Base-by-base conservation (phyloP, 2,329 filamentous ascomycete genomes). In the Aureobasidium sp. region DNA sequence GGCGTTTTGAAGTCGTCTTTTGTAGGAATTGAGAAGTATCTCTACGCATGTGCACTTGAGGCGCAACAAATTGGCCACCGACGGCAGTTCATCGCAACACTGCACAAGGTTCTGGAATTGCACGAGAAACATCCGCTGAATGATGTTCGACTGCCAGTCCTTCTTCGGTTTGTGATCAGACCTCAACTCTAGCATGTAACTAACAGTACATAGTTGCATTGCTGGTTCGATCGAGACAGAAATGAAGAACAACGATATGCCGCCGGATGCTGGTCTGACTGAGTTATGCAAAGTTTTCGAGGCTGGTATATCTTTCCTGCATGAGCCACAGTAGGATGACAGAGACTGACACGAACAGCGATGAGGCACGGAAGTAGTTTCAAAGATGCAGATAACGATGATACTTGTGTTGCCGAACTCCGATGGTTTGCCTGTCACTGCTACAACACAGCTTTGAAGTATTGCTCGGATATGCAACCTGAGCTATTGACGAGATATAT, bases 401-500 rank as follows among this genome's bases (percentile, higher is more conserved):
- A 76, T 9, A 72, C 74, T 36, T 82, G 74, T 64, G 62, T 80
- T 0, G 71, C 78, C 3, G 91, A 96, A 67, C 77, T 95, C 3
- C 82, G 92, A 66, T 96, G 91, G 91, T 92, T 96, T 70, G 87
- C 86, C 39, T 86, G 86, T 64, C 93, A 89, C 65, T 82, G 88
- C 1, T 96, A 95, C 76, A 95, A 94, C 66, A 72, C 91, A 7
- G 86, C 85, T 0, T 73, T 93, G 5, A 84, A 85, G 63, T 78
- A 86, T 62, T 81, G 80, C 66, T 78, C 79, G 2, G 76, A 81
- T 0, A 86, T 87, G 79, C 71, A 81, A 29, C 77, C 85, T 1
- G 70, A 72, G 6, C 73, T 79, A 53, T 76, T 87, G 0, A 69
- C 86, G 3, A 77, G 82, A 3, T 78, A 96, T 27, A 66, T 83